These are phyloP conservation scores for Chimonanthus praecox DNA, from an alignment of 164 flowering plant genomes.

Conservation along the genomic window DNA sequence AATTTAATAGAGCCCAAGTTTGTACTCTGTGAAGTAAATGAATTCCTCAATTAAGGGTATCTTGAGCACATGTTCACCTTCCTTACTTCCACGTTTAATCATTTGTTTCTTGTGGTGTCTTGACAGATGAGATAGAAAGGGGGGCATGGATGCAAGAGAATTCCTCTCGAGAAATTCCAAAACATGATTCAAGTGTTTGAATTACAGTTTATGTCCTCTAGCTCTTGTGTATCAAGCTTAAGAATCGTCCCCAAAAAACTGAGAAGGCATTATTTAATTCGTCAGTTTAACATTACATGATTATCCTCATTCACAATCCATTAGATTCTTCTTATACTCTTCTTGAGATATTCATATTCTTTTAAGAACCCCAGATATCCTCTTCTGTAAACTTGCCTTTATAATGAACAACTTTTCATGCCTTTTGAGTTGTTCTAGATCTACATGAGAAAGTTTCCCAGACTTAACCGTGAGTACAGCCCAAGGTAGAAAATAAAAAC, in stretches of 20 bases:
- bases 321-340: constrained; percentile 49
- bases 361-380: constrained; percentile 15
- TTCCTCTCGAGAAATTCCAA: constrained; percentile 31
- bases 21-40: constrained; percentile 8
- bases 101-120: constrained; percentile 37
- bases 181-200: constrained; percentile 13
- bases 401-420: neutral
- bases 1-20: constrained; percentile 3
- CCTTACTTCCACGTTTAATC: constrained; percentile 28
- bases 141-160: constrained; percentile 32
- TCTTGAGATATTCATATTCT: constrained; percentile 19
- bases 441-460: neutral
- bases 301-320: constrained; percentile 38
- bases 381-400: neutral
- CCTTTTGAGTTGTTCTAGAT: neutral
- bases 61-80: constrained; percentile 38
- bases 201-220: constrained; percentile 39
- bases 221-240: constrained; percentile 40
- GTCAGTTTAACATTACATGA: constrained; percentile 30
- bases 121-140: constrained; percentile 13
- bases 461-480: neutral
- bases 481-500: neutral
- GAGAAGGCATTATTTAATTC: constrained; percentile 16
- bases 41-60: constrained; percentile 11
- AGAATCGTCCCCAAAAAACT: constrained; percentile 58